Percentiles rank a stretch among this genome's conserved stretches.
Evolutionary conservation across 495 filamentous ascomycete species (phyloP).

Genomic region (Acidomyces sp.): DNA sequence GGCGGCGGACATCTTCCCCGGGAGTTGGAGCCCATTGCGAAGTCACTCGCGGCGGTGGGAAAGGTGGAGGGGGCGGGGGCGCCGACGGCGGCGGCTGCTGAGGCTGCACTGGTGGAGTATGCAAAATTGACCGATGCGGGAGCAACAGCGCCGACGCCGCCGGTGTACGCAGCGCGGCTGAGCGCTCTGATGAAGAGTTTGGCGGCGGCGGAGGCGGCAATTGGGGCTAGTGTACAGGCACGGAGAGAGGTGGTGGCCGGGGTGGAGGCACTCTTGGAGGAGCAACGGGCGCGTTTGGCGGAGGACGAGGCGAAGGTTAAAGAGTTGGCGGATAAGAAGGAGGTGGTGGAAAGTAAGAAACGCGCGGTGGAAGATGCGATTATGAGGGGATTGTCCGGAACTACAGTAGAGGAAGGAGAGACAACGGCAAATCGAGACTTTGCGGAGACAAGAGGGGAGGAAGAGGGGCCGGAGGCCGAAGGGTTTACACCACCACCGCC

Average conservation of each 20-base stretch:
- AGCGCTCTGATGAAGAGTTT: conserved; percentile 74
- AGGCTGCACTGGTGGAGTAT: conserved; percentile 64
- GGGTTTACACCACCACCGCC: conserved; percentile 32
- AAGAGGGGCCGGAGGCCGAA: conserved; percentile 65
- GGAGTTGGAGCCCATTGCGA: conserved; percentile 62
- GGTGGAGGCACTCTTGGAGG: conserved; percentile 67
- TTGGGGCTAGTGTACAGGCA: conserved; percentile 80
- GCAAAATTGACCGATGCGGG: conserved; percentile 62
- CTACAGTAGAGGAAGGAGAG: conserved; percentile 20
- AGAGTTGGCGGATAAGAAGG: conserved; percentile 46
- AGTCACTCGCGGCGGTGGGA: conserved; percentile 55
- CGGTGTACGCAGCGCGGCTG: conserved; percentile 83
- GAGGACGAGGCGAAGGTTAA: conserved; percentile 51
- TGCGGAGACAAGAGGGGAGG: conserved; percentile 2
- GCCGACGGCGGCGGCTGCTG: conserved; percentile 46
- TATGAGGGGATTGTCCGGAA: conserved; percentile 55
- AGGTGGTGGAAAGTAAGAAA: conserved; percentile 60
- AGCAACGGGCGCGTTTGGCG: conserved; percentile 54
- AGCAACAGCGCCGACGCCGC: conserved; percentile 53
- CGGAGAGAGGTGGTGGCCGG: conserved; percentile 62
- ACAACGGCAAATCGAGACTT: conserved; percentile 11
- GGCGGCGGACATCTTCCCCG: conserved; percentile 45
- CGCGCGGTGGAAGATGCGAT: conserved; percentile 80
- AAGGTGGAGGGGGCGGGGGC: conserved; percentile 53
- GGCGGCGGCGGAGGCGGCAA: conserved; percentile 80